These are phyloP conservation scores for Vicia sativa DNA, from an alignment of 306 rosid species.

Conservation along the genomic window DNA sequence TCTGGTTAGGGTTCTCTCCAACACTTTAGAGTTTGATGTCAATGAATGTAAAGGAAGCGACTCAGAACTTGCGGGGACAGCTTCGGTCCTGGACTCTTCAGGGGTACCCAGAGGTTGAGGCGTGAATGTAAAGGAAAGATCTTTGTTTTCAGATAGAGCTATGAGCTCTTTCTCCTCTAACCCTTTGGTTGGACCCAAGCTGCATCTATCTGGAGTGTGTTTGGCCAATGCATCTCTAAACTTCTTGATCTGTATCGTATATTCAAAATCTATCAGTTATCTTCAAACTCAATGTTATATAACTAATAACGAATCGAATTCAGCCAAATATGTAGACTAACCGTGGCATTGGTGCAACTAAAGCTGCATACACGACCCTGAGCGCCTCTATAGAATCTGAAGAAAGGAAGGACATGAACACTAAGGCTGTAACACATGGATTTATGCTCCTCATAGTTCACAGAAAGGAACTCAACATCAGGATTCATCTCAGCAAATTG, in stretches of 20 bases:
- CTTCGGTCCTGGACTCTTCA: conserved; percentile 32
- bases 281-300: conserved; percentile 13
- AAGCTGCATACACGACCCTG: conserved; percentile 89
- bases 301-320: conserved; percentile 4
- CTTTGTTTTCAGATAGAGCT: conserved; percentile 74
- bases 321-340: conserved; percentile 42
- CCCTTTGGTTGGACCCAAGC: conserved; percentile 83
- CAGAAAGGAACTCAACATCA: conserved; percentile 74
- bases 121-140: conserved; percentile 64
- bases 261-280: conserved; percentile 20
- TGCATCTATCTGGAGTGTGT: conserved; percentile 80
- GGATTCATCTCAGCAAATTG: conserved; percentile 88
- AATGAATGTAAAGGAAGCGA: conserved; percentile 35
- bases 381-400: conserved; percentile 88
- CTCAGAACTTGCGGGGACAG: conserved; percentile 31
- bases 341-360: conserved; percentile 97
- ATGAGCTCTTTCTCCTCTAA: conserved; percentile 92
- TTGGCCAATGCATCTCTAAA: conserved; percentile 88
- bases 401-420: conserved; percentile 91
- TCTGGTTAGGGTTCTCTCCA: conserved; percentile 48
- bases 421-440: conserved; percentile 87
- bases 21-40: conserved; percentile 37
- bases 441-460: conserved; percentile 82
- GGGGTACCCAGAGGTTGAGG: conserved; percentile 46
- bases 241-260: conserved; percentile 75